These are phyloP conservation scores for Hypocrella siamensis DNA, from an alignment of 2,329 filamentous ascomycete species.

Conservation along the genomic window DNA sequence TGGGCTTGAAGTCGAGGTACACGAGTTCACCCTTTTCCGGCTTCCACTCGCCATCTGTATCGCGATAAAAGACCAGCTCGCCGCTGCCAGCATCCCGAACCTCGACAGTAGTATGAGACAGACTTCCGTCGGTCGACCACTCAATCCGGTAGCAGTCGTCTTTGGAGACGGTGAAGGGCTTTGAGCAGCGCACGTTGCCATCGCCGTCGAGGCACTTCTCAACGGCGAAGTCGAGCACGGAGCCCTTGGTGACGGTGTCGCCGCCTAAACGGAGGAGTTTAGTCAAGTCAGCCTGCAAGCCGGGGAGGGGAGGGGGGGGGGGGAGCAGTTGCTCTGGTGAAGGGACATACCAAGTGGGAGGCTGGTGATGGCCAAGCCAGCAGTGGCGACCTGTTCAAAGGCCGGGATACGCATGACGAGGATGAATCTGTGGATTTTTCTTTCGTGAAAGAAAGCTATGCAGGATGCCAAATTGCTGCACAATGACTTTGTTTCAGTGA, in stretches of 20 bases:
- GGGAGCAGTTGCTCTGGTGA: no score
- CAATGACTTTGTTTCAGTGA: no score
- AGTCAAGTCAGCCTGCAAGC: background rate
- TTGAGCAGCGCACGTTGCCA: constrained; percentile 21
- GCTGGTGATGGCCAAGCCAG: constrained; percentile 6
- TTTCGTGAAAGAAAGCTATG: no score
- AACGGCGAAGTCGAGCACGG: constrained; percentile 24
- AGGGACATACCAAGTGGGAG: constrained; percentile 6
- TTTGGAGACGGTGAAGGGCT: constrained; percentile 22
- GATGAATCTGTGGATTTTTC: no score
- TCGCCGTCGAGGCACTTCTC: constrained; percentile 23
- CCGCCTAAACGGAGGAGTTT: constrained; percentile 2
- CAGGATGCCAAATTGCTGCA: no score
- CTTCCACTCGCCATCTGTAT: constrained; percentile 28
- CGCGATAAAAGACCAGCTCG: constrained; percentile 27
- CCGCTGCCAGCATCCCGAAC: constrained; percentile 17
- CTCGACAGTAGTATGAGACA: constrained; percentile 25
- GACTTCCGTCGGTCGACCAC: constrained; percentile 19
- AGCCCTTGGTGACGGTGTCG: constrained; percentile 14
- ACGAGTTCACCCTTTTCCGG: constrained; percentile 27
- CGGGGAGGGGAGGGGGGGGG: background rate
- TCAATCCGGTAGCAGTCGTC: constrained; percentile 23
- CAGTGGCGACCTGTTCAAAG: constrained; percentile 6
- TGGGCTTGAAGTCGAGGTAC: constrained; percentile 29
- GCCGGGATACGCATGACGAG: constrained; percentile 7